phyloP scores from a whole-genome alignment of 2,329 filamentous ascomycete species.

The Thelonectria rubi region DNA sequence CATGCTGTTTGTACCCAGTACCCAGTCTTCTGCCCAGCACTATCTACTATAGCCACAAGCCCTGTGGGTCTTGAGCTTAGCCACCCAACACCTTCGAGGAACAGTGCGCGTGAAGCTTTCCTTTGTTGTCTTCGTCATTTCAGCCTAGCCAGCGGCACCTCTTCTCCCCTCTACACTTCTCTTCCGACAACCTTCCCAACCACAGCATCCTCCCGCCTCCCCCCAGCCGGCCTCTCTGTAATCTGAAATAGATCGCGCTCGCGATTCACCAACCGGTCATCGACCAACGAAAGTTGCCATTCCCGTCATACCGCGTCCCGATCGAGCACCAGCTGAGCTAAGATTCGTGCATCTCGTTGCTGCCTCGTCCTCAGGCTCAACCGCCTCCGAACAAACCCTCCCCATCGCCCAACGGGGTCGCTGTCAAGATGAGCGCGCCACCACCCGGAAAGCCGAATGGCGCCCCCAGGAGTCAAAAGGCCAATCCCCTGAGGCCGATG shows the following conservation, averaged over 20 bases:
- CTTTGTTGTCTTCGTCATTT: constrained; percentile 42
- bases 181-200: constrained; percentile 22
- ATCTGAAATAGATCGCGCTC: background rate
- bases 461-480: constrained; percentile 42
- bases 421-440: constrained; percentile 55
- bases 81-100: background rate
- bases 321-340: background rate
- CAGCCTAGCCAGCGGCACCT: constrained; percentile 18
- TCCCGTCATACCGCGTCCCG: constrained; percentile 1
- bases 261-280: background rate
- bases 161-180: constrained; percentile 19
- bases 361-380: constrained; percentile 19
- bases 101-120: background rate
- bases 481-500: constrained; percentile 52
- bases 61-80: background rate
- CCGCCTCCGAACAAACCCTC: constrained; percentile 9
- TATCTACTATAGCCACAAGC: too few species aligned
- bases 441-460: constrained; percentile 50
- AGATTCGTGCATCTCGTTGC: constrained; percentile 23
- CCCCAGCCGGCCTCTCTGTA: background rate
- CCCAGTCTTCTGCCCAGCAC: too few species aligned
- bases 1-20: too few species aligned
- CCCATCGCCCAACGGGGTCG: constrained; percentile 5
- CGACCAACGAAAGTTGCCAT: background rate
- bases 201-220: constrained; percentile 15